phyloP scores from a whole-genome alignment of 2,329 filamentous ascomycete genomes.

The Dryadomyces quercivorus region DNA sequence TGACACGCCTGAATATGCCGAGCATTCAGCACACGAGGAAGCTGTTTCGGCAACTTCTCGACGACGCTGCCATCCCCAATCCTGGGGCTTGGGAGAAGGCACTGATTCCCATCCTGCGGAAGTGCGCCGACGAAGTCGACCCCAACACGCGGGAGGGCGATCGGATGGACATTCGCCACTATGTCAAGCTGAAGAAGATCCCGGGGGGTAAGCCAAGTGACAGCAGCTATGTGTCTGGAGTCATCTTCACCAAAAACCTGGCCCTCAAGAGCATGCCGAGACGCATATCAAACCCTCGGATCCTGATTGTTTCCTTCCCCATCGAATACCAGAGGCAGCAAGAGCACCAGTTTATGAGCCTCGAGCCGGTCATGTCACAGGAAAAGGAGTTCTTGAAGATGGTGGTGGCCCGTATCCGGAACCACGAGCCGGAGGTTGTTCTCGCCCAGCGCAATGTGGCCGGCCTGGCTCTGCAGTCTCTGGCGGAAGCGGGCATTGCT shows the following conservation, averaged over 20 bases:
- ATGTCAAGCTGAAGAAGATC: conserved; percentile 95
- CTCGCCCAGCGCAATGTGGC: conserved; percentile 91
- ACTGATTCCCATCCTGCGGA: conserved; percentile 76
- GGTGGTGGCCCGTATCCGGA: conserved; percentile 81
- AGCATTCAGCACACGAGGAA: conserved; percentile 82
- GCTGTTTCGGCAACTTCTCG: conserved; percentile 70
- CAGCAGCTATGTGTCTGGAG: conserved; percentile 90
- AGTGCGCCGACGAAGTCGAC: conserved; percentile 87
- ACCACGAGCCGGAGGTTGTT: conserved; percentile 71
- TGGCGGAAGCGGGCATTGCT: conserved; percentile 79
- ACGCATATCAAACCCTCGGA: conserved; percentile 69
- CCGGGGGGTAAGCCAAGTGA: conserved; percentile 81
- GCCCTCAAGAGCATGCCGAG: conserved; percentile 94
- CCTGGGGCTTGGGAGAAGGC: conserved; percentile 77
- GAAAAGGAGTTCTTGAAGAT: conserved; percentile 89
- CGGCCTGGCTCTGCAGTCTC: conserved; percentile 75
- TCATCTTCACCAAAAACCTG: conserved; percentile 95
- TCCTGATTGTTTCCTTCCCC: conserved; percentile 86
- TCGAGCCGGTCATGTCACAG: conserved; percentile 92
- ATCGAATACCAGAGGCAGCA: conserved; percentile 93
- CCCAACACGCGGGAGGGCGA: conserved; percentile 84
- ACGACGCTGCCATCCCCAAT: conserved; percentile 63
- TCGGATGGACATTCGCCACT: conserved; percentile 94
- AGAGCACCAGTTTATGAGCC: conserved; percentile 86
- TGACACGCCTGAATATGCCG: conserved; percentile 75